Conservation (phyloP, 768 basidiomycete species). For the Dacryopinax spathularia region DNA sequence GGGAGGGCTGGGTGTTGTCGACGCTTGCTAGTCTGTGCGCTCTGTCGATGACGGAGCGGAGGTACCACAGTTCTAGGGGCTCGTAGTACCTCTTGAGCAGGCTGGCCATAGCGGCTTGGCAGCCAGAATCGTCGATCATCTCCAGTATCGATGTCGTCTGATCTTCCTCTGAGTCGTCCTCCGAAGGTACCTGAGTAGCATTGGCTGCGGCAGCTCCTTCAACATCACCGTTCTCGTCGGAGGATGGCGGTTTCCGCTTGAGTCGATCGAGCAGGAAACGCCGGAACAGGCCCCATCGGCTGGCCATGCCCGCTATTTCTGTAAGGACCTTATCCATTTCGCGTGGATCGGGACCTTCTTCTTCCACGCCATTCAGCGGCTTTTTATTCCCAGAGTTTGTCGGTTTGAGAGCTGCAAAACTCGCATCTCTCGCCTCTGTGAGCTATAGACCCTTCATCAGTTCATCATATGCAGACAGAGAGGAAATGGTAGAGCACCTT, state of each 20-base stretch:
- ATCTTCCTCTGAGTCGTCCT: conserved; percentile 12
- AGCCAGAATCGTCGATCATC: conserved; percentile 18
- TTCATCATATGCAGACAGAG: neutral
- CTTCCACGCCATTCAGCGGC: conserved; percentile 12
- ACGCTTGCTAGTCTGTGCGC: conserved; percentile 73
- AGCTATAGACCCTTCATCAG: neutral
- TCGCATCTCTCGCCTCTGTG: neutral
- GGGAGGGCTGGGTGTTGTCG: conserved; percentile 49
- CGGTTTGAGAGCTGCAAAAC: neutral
- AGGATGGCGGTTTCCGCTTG: conserved; percentile 18
- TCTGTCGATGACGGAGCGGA: conserved; percentile 74
- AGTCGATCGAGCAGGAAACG: conserved; percentile 71
- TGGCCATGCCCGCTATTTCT: conserved; percentile 77
- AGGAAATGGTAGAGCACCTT: conserved; percentile 37
- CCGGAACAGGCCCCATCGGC: conserved; percentile 81
- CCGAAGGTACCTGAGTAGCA: neutral
- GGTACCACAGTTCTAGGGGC: conserved; percentile 87
- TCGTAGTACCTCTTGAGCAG: conserved; percentile 63
- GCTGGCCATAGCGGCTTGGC: conserved; percentile 41
- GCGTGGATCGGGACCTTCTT: conserved; percentile 58
- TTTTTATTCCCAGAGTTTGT: neutral
- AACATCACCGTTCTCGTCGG: conserved; percentile 7
- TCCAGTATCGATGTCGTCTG: neutral
- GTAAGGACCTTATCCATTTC: conserved; percentile 85
- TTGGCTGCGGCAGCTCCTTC: neutral